Evolutionary conservation across 805 yeast genomes (phyloP).

Genomic region (Maudiozyma pseudohumilis): DNA sequence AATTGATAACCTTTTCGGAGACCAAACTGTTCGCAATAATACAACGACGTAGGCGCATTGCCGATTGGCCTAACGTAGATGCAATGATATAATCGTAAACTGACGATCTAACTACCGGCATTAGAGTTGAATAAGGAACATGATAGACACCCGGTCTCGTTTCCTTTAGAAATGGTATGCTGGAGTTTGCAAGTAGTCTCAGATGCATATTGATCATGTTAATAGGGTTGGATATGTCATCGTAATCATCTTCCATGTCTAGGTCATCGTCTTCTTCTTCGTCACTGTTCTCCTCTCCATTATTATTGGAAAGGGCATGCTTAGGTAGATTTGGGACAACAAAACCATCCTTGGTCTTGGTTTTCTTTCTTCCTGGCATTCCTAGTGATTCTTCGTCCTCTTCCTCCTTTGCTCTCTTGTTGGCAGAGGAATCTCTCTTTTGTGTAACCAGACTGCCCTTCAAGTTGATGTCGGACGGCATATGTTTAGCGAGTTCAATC

Average conservation of each 20-base stretch:
- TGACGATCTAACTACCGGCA: conserved; percentile 36
- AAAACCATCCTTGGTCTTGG: conserved; percentile 35
- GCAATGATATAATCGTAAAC: conserved; percentile 50
- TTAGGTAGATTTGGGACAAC: conserved; percentile 23
- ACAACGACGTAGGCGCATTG: conserved; percentile 69
- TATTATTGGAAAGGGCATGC: conserved; percentile 10
- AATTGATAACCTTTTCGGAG: conserved; percentile 77
- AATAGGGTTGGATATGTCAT: conserved; percentile 25
- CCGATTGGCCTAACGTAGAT: conserved; percentile 52
- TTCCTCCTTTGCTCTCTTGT: conserved; percentile 27
- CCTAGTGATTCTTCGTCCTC: conserved; percentile 10
- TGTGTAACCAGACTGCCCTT: conserved; percentile 36
- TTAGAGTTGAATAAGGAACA: conserved; percentile 50
- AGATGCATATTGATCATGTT: conserved; percentile 52
- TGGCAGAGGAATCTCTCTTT: conserved; percentile 22
- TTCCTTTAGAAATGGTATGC: conserved; percentile 53
- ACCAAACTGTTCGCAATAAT: conserved; percentile 58
- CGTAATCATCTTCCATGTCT: conserved; percentile 26
- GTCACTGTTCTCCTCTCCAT: conserved; percentile 10
- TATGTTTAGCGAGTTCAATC: conserved; percentile 32
- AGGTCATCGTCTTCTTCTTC: conserved; percentile 22
- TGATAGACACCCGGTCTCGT: conserved; percentile 46
- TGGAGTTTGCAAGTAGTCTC: conserved; percentile 43
- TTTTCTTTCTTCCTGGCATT: conserved; percentile 24
- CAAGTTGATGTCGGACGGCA: conserved; percentile 37